Conservation (phyloP, 2,329 filamentous ascomycete species). For the Fusarium continuum region DNA sequence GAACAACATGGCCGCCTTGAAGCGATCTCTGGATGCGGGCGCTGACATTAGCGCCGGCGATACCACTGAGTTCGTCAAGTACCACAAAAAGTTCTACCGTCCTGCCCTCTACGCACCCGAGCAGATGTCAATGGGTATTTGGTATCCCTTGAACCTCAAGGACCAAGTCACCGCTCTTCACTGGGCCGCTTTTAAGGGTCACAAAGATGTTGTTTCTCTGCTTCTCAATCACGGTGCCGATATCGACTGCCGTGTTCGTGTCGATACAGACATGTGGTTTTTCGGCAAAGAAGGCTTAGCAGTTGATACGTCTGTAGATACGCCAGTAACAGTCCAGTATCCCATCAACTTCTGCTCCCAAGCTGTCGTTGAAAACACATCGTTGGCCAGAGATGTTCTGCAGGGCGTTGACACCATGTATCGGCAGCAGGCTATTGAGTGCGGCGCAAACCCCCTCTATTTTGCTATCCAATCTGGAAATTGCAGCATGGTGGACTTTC, state of each 20-base stretch:
- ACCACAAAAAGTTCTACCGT: neutral
- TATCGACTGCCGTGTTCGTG: conserved; percentile 7
- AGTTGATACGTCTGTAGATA: too few species aligned
- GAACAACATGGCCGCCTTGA: neutral
- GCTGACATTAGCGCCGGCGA: neutral
- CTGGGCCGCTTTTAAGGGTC: neutral
- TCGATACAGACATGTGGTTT: neutral
- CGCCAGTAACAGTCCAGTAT: too few species aligned
- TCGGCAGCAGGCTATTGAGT: neutral
- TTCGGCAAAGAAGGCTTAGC: neutral
- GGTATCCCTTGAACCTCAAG: neutral
- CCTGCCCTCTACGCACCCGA: too few species aligned
- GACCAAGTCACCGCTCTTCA: conserved; percentile 13
- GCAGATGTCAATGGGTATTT: neutral
- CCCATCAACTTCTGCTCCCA: neutral
- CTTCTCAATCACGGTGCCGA: neutral
- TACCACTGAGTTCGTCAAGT: neutral
- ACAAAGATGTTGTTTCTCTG: neutral
- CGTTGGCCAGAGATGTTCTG: neutral
- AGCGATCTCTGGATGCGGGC: neutral
- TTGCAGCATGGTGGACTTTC: neutral
- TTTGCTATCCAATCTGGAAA: conserved; percentile 2
- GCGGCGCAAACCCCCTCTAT: conserved; percentile 16
- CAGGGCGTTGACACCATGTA: neutral
- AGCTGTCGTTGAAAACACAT: neutral